Base-by-base conservation (phyloP, 2,329 filamentous ascomycete genomes). In the Exutisphaerella laricina region DNA sequence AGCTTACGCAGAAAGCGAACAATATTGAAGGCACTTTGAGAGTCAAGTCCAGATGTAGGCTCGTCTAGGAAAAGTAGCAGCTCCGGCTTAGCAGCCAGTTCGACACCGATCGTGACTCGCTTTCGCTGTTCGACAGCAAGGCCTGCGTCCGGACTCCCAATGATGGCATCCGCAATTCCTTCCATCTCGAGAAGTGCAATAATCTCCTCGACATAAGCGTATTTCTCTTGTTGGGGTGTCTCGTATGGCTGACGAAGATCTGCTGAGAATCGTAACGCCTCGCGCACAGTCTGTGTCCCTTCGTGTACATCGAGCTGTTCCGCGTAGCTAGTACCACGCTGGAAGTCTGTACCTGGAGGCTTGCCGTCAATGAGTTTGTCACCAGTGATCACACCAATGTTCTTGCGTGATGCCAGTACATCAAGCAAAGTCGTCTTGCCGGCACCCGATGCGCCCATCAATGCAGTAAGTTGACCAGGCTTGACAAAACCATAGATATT, bases 401-500 rank as follows among this genome's bases (percentile, higher is more conserved):
- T 82, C 62, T 80, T 81, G 43, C 80, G 67, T 4, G 74, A 68
- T 1, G 80, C 79, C 8, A 94, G 69, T 1, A 90, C 85, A 56
- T 94, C 85, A 2, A 94, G 70, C 0, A 94, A 70, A 0, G 88
- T 94, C 0, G 87, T 92, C 68, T 94, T 94, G 36, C 88, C 88
- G 4, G 87, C 88, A n/a, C 77, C 77, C 3, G 72, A 76, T 10
- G 70, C 70, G 3, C 70, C 72, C 71, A 74, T 74, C 29, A 75
- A 54, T 5, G 72, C 72, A 4, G 70, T 73, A 17, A 75, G 49
- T 35, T 70, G 65, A 5, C 72, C 72, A 0, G 72, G 71, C 43
- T 69, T 66, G 16, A 75, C 70, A 42, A 68, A 75, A 1, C 72
- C 72, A 51, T 65, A 69, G 5, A 75, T 59, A 16, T 70, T 65